phyloP scores from a whole-genome alignment of 495 filamentous ascomycete species.

The Aspergillus kassunensis region DNA sequence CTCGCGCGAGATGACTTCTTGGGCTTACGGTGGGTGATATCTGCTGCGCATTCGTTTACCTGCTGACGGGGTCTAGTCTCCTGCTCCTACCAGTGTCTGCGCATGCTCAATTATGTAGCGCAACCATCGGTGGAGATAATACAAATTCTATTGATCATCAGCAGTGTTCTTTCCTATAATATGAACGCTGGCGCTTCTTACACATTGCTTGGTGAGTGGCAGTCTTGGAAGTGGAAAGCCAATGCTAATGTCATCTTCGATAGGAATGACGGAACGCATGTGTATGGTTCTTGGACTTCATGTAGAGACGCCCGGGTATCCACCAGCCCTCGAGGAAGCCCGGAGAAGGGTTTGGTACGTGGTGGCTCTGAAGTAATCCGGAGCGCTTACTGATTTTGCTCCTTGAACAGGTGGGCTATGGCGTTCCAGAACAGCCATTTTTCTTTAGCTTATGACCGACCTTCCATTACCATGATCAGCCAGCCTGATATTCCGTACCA shows the following conservation, averaged over 20 bases:
- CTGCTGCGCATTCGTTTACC: not conserved
- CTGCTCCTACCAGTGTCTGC: conserved; percentile 60
- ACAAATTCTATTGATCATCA: conserved; percentile 55
- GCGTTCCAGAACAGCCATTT: conserved; percentile 60
- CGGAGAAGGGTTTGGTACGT: conserved; percentile 42
- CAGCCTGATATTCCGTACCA: conserved; percentile 49
- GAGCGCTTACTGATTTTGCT: not conserved
- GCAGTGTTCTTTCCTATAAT: conserved; percentile 59
- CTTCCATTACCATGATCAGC: conserved; percentile 50
- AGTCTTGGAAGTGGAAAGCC: not conserved
- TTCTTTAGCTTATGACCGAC: conserved; percentile 57
- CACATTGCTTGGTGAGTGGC: conserved; percentile 48
- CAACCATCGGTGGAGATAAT: conserved; percentile 54
- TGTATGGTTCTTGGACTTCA: conserved; percentile 58
- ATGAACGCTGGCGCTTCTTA: conserved; percentile 64
- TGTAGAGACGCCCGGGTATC: conserved; percentile 44
- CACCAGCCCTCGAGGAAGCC: conserved; percentile 30
- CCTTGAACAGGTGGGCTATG: conserved; percentile 48
- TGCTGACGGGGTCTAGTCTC: conserved; percentile 42
- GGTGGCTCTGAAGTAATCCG: not conserved
- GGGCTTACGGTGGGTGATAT: conserved; percentile 49
- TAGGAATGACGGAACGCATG: conserved; percentile 57
- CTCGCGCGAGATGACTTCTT: conserved; percentile 56
- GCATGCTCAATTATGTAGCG: conserved; percentile 58
- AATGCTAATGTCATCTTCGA: conserved; percentile 11